Base-by-base conservation (phyloP, 192 early-diverging fungal species). In the Umbelopsis ramanniana region DNA sequence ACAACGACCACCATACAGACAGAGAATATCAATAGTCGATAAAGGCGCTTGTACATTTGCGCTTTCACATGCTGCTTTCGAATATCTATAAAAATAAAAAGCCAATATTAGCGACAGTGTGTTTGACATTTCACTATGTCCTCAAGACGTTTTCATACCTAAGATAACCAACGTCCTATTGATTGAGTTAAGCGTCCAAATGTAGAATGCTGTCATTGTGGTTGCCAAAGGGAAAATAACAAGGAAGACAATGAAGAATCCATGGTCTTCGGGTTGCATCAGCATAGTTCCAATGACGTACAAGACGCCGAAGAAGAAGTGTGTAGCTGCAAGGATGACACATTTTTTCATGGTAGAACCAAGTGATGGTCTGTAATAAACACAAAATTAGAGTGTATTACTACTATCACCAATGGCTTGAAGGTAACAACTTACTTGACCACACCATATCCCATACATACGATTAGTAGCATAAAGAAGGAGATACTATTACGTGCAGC, bases 381-480 rank as follows among this genome's bases (percentile, higher is more conserved):
- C 50, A 14, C 12, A 3, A 55, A 29, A 52, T 66, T 67, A 4
- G 17, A 22, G 33, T 6, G n/a, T 43, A 43, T 43, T 43, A 12
- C 40, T 43, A 43, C 1, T 12, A 43, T 43, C 40, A 43, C 40
- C 11, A 43, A 43, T 43, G 6, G 1, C 1, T 43, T 43, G 1
- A 6, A 43, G 1, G 40, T 43, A 24, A 14, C 29, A 10, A 46
- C 81, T 75, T 85, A 93, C 92, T 90, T 91, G 23, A 99, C 95
- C 22, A 99, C 96, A 52, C 97, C 95, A 79, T 96, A 99, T 26
- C 97, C 97, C 74, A 99, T 90, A 6, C 93, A 89, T 9, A 97
- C 95, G 53, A 99, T 94, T 50, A 99, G 84, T 1, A 99, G 85
- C 91, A 99, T 95, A 72, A 98, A 98, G 75, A 99, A 94, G 3